These are phyloP conservation scores for Sporisorium exsertum DNA, from an alignment of 1,284 basidiomycete species.

Conservation along the genomic window DNA sequence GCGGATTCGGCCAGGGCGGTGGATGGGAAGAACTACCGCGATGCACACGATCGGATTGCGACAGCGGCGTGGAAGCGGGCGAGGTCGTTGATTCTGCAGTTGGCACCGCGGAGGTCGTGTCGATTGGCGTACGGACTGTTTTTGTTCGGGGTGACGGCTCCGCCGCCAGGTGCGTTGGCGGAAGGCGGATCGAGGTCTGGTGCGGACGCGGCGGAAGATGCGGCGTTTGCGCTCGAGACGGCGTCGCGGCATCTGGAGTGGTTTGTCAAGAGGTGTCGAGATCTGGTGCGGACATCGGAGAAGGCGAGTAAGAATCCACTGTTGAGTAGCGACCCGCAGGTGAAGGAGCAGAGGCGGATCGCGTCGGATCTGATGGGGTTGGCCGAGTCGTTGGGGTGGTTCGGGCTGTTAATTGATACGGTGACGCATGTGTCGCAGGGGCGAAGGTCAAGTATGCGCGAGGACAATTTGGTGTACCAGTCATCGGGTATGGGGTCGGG, in stretches of 20 bases:
- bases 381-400: conserved; percentile 51
- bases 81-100: conserved; percentile 40
- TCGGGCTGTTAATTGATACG: conserved; percentile 49
- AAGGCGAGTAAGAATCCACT: conserved; percentile 39
- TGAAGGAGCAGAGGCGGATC: conserved; percentile 30
- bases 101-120: conserved; percentile 44
- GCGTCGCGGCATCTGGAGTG: conserved; percentile 50
- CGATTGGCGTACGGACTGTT: conserved; percentile 47
- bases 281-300: conserved; percentile 37
- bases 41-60: conserved; percentile 50
- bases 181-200: conserved; percentile 41
- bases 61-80: conserved; percentile 54
- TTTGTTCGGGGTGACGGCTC: conserved; percentile 49
- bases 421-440: conserved; percentile 46
- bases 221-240: conserved; percentile 49
- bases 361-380: conserved; percentile 48
- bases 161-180: conserved; percentile 40
- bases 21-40: conserved; percentile 41
- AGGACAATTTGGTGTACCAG: conserved; percentile 44
- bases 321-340: conserved; percentile 27
- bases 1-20: conserved; percentile 28
- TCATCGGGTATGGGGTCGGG: conserved; percentile 33
- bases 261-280: conserved; percentile 42
- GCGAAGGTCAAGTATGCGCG: conserved; percentile 41
- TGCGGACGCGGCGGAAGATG: conserved; percentile 49